Base-by-base conservation (phyloP, 1,284 basidiomycete species). In the Melanopsichium pennsylvanicum region DNA sequence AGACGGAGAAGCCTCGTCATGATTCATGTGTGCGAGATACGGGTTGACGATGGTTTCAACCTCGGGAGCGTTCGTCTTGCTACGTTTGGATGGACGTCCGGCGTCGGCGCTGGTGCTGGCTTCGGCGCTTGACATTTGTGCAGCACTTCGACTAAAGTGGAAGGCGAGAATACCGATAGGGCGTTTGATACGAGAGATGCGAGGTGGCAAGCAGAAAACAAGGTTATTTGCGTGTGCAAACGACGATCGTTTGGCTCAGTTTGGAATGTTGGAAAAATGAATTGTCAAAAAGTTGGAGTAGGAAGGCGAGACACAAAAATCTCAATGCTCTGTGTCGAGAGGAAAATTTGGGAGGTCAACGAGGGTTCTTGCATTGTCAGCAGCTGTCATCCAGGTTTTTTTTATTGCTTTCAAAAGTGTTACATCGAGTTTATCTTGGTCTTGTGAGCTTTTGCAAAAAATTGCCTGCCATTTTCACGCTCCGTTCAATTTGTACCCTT, bases 21-120 rank as follows among this genome's bases (percentile, higher is more conserved):
- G 54, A n/a, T 55, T 45, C 40, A 62, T 49, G 49, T 79, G 77
- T 3, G 67, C 60, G 21, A 79, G 52, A 54, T 79, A 79, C 3
- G 77, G 77, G 39, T 78, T 79, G 57, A 70, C 64, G 27, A 51
- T 63, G 18, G 55, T 36, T 34, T 64, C 42, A 15, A 31, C 31
- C 15, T 56, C 56, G 0, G 66, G 63, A 26, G 54, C 60, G 34
- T 54, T 35, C 47, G 47, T 64, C 60, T 70, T 70, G 55, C 60
- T 70, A 36, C 67, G 60, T 44, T 70, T 70, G 36, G 60, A 63
- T 5, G 67, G 67, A 35, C 67, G 67, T 43, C 42, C 37, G 4
- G 46, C 66, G 43, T 62, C 63, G 22, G 44, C 54, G 54, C 58
- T 61, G 19, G 56, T 51, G 43, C 57, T 45, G 12, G 56, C 52